Evolutionary conservation across 495 filamentous ascomycete genomes (phyloP).

Genomic region (Peziza echinospora): DNA sequence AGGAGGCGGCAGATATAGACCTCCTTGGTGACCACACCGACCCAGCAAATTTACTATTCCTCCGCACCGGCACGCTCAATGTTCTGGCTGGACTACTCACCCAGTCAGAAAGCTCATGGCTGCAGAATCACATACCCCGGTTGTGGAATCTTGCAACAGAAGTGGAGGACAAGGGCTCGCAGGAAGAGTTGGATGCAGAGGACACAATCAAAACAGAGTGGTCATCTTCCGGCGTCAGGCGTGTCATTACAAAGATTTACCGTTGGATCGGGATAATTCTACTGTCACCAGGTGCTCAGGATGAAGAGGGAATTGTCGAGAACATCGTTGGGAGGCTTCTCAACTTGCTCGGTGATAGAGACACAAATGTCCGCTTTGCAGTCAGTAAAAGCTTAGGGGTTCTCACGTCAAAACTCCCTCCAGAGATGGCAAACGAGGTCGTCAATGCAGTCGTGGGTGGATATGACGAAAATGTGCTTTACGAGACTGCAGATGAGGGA

Average conservation of each 20-base stretch:
- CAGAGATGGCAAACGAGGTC: conserved; percentile 61
- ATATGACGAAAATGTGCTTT: conserved; percentile 58
- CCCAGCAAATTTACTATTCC: conserved; percentile 25
- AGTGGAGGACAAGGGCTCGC: conserved; percentile 7
- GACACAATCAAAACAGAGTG: conserved; percentile 7
- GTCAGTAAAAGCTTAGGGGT: conserved; percentile 84
- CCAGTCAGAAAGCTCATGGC: conserved; percentile 30
- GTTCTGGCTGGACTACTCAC: conserved; percentile 53
- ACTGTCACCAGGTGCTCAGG: conserved; percentile 23
- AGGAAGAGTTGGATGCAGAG: conserved; percentile 1
- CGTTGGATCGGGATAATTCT: conserved; percentile 45
- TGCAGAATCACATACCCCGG: conserved; percentile 27
- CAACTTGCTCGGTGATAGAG: conserved; percentile 48
- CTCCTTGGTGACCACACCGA: conserved; percentile 1
- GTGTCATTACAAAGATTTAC: conserved; percentile 61
- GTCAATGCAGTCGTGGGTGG: conserved; percentile 62
- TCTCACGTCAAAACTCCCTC: conserved; percentile 53
- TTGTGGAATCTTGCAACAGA: conserved; percentile 25
- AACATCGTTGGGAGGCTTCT: conserved; percentile 52
- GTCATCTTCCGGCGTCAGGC: conserved; percentile 50
- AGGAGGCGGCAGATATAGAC: conserved; percentile 9
- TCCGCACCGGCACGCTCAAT: conserved; percentile 55
- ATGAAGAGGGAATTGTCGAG: conserved; percentile 33
- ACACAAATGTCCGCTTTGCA: conserved; percentile 72
- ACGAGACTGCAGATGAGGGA: conserved; percentile 22